Base-by-base conservation (phyloP, 2,329 filamentous ascomycete genomes). In the Fusarium fujikuroi region DNA sequence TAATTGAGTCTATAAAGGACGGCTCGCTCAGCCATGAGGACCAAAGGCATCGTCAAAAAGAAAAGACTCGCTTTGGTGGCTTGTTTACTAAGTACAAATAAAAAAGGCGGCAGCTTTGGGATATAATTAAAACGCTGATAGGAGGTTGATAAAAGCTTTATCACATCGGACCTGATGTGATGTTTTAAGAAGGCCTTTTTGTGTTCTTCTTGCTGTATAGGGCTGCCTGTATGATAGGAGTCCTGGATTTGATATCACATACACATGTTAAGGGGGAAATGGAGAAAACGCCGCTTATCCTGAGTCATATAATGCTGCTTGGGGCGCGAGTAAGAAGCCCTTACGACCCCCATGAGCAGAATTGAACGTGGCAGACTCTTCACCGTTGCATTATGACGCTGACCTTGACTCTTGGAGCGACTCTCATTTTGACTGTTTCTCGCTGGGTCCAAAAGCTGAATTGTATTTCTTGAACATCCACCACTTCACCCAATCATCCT, bases 351-450 rank as follows among this genome's bases (percentile, higher is more conserved):
- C 7, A 25, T 18, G 5, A 12, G 21, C 21, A 32, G 18, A 7
- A n/a, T n/a, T 6, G 7, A 32, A 34, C 15, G 16, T 34, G 7
- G 16, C 16, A 19, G 30, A 23, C 7, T 23, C 8, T 34, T 50
- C 2, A 23, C 4, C 6, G 15, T 14, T 9, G 8, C 21, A 23
- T 34, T 50, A 8, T 18, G 30, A 34, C 5, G 28, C 7, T 9
- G 3, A 32, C 10, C 3, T 10, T 1, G 14, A 50, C 5, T 19
- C 11, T 11, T 14, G 1, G 11, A 14, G 21, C 6, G 11, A 9
- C 11, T 23, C 2, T 9, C 8, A 2, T 23, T 3, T 19, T 14
- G 14, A 2, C 5, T 5, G 1, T 34, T 7, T 3, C 21, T 23
- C 19, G 5, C 7, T 2, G 2, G 15, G n/a, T 23, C 11, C 11